Evolutionary conservation across 2,329 filamentous ascomycete genomes (phyloP).

Genomic region (Penicillium sp.): DNA sequence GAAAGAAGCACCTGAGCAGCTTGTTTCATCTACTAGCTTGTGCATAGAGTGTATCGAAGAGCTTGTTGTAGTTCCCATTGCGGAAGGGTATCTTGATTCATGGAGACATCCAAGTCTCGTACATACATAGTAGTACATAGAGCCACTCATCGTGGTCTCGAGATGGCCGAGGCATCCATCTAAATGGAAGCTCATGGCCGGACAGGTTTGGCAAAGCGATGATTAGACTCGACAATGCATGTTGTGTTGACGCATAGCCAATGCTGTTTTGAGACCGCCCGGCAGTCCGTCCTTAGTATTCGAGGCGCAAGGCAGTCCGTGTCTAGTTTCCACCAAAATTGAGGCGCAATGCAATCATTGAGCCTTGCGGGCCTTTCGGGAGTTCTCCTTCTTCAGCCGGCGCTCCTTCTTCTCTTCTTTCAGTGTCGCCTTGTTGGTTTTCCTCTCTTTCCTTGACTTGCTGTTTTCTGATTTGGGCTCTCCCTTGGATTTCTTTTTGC

Average conservation of each 20-base stretch:
- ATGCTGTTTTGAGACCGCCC: background rate
- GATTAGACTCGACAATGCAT: background rate
- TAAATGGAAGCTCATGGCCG: background rate
- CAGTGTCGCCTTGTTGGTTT: constrained; percentile 29
- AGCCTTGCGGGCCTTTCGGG: constrained; percentile 33
- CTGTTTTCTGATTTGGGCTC: constrained; percentile 14
- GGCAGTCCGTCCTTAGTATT: constrained; percentile 1
- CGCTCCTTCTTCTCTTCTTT: constrained; percentile 31
- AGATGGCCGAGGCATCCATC: background rate
- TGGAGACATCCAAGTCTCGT: constrained; percentile 14
- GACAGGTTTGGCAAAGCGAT: background rate
- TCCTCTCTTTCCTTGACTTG: constrained; percentile 30
- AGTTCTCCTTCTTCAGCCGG: constrained; percentile 44
- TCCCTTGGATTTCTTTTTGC: constrained; percentile 20
- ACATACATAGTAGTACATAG: constrained; percentile 2
- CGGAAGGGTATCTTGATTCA: constrained; percentile 16
- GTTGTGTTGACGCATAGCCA: background rate
- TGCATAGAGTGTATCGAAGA: background rate
- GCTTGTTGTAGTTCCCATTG: constrained; percentile 3
- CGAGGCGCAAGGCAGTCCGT: background rate
- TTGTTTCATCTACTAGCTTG: background rate
- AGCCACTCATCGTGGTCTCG: constrained; percentile 3
- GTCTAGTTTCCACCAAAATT: background rate
- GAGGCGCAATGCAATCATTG: constrained; percentile 15
- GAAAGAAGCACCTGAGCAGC: background rate